These are phyloP conservation scores for Phanerochaete carnosa DNA, from an alignment of 768 basidiomycete genomes.

Conservation along the genomic window DNA sequence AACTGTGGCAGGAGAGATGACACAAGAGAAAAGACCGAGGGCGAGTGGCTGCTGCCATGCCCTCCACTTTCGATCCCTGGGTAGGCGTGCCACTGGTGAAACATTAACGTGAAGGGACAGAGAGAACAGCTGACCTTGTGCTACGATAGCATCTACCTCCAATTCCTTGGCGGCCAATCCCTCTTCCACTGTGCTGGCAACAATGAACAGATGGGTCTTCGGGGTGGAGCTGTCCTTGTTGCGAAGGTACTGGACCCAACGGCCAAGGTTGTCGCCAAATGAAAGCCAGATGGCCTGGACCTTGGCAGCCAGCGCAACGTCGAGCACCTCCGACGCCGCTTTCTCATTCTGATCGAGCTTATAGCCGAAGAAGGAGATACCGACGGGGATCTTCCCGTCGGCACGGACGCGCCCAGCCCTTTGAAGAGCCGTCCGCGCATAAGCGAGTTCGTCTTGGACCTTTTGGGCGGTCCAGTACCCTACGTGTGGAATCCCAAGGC, in stretches of 20 bases:
- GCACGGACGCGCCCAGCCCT: conserved; percentile 12
- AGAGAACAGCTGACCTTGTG: conserved; percentile 54
- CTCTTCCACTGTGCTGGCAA: conserved; percentile 58
- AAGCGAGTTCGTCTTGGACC: conserved; percentile 47
- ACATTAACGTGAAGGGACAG: not conserved
- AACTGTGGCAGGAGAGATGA: conserved; percentile 49
- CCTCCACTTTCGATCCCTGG: conserved; percentile 80
- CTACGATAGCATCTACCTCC: conserved; percentile 72
- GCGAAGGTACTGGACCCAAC: conserved; percentile 63
- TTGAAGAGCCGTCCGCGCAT: conserved; percentile 45
- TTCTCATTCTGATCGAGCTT: conserved; percentile 49
- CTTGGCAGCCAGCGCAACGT: conserved; percentile 47
- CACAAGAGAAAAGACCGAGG: conserved; percentile 59
- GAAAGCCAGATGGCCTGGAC: conserved; percentile 74
- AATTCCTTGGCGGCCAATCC: conserved; percentile 64
- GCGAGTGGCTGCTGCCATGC: conserved; percentile 58
- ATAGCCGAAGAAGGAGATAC: conserved; percentile 77
- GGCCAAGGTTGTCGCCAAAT: conserved; percentile 54
- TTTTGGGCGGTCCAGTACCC: conserved; percentile 45
- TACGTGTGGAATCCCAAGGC: conserved; percentile 20
- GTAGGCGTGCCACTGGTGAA: not conserved
- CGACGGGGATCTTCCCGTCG: conserved; percentile 44
- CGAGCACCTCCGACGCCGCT: conserved; percentile 40
- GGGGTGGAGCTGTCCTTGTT: conserved; percentile 37
- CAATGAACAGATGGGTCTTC: conserved; percentile 58